Evolutionary conservation across 1,284 basidiomycete species (phyloP).

Genomic region (Cystobasidiaceae sp.): DNA sequence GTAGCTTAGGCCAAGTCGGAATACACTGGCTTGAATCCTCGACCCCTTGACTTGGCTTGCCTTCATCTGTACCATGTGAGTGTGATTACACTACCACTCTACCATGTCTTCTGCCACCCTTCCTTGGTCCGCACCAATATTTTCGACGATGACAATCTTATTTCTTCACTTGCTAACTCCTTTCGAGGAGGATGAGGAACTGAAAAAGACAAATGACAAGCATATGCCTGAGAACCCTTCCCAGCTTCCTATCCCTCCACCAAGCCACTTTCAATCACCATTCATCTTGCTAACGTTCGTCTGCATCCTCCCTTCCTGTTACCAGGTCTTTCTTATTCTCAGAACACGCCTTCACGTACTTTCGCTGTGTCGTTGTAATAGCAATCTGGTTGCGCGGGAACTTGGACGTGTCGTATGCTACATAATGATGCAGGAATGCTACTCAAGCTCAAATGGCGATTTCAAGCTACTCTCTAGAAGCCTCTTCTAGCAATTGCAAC

Average conservation of each 20-base stretch:
- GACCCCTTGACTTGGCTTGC: no score
- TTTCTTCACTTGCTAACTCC: conserved; percentile 33
- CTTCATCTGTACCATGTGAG: neutral
- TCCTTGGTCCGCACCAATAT: neutral
- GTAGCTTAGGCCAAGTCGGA: no score
- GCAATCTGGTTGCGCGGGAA: no score
- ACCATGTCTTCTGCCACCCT: no score
- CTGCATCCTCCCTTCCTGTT: neutral
- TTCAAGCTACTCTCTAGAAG: no score
- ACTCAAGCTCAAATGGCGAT: no score
- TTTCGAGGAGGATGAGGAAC: conserved; percentile 26
- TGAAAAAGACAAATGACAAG: conserved; percentile 30
- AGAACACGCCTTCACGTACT: neutral
- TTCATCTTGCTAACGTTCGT: neutral
- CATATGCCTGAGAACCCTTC: conserved; percentile 29
- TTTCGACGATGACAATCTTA: conserved; percentile 25
- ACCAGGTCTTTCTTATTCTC: no score
- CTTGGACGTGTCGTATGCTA: no score
- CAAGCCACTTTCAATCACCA: neutral
- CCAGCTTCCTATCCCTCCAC: neutral
- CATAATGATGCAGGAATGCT: no score
- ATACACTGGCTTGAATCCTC: no score
- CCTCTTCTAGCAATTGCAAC: neutral
- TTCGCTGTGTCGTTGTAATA: neutral
- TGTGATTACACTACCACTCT: no score